Conservation (phyloP, 768 basidiomycete genomes). For the Russula sp. region DNA sequence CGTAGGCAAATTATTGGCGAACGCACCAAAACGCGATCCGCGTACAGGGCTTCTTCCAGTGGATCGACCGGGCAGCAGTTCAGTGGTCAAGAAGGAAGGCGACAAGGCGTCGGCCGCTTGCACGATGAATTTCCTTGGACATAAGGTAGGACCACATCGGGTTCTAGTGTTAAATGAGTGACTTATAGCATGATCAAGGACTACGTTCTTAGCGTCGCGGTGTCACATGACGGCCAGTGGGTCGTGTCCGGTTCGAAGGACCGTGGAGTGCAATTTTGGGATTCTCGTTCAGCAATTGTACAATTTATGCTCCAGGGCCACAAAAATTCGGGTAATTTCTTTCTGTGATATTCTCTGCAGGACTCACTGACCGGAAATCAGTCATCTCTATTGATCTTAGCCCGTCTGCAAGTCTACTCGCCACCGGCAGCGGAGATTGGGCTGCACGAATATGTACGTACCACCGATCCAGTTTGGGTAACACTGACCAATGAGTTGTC, state of each 20-base stretch:
- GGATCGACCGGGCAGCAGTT: constrained; percentile 26
- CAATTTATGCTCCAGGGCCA: constrained; percentile 91
- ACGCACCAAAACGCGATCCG: constrained; percentile 37
- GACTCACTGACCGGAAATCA: constrained; percentile 31
- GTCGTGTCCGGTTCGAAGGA: constrained; percentile 96
- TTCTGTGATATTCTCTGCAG: constrained; percentile 3
- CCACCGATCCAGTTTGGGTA: not conserved
- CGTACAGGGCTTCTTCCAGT: constrained; percentile 27
- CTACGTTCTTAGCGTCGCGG: constrained; percentile 70
- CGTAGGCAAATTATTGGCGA: constrained; percentile 40
- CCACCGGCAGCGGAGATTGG: constrained; percentile 71
- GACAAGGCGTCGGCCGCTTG: constrained; percentile 52
- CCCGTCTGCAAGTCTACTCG: constrained; percentile 56
- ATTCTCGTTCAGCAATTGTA: constrained; percentile 70
- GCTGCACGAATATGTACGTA: constrained; percentile 64
- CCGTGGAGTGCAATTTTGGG: constrained; percentile 94
- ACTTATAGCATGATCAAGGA: constrained; percentile 43
- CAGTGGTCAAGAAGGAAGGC: constrained; percentile 45
- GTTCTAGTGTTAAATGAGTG: constrained; percentile 5
- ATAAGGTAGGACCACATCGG: constrained; percentile 54
- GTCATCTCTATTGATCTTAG: constrained; percentile 74
- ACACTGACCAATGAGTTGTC: constrained; percentile 10
- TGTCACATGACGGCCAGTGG: constrained; percentile 91
- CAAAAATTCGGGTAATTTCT: constrained; percentile 56
- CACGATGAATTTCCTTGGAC: constrained; percentile 84